phyloP scores from a whole-genome alignment of 139 green algal genomes.

The Asterochloris erici region DNA sequence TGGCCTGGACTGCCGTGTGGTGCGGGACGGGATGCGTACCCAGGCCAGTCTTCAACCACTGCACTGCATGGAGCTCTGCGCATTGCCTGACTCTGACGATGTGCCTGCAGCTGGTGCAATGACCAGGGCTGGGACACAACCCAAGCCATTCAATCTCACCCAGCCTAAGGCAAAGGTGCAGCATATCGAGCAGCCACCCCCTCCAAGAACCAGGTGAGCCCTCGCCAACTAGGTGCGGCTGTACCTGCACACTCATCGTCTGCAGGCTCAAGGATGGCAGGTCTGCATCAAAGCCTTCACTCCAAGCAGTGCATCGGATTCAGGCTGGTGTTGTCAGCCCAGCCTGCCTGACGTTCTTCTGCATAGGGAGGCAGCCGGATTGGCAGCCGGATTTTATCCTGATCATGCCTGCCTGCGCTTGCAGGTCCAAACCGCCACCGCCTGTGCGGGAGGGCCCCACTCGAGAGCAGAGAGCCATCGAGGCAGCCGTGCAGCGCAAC shows the following conservation, averaged over 20 bases:
- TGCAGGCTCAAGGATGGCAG: neutral
- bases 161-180: conserved; percentile 53
- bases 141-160: conserved; percentile 66
- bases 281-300: too few relatives aligned
- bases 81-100: too few relatives aligned
- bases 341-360: neutral
- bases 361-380: too few relatives aligned
- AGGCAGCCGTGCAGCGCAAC: conserved; percentile 36
- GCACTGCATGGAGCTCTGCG: too few relatives aligned
- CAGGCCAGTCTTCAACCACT: too few relatives aligned
- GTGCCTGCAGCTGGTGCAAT: too few relatives aligned
- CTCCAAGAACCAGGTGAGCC: conserved; percentile 12
- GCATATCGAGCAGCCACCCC: conserved; percentile 45
- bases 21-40: too few relatives aligned
- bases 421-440: conserved; percentile 35
- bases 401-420: too few relatives aligned
- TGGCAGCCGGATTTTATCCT: too few relatives aligned
- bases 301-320: neutral
- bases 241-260: neutral
- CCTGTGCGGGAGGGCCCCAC: conserved; percentile 43
- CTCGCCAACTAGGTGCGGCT: neutral
- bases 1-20: too few relatives aligned
- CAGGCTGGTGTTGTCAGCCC: neutral
- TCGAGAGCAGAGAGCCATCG: conserved; percentile 53
- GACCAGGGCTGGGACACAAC: conserved; percentile 23